Evolutionary conservation across 805 yeast species (phyloP).

Genomic region (Candida xyloterini): DNA sequence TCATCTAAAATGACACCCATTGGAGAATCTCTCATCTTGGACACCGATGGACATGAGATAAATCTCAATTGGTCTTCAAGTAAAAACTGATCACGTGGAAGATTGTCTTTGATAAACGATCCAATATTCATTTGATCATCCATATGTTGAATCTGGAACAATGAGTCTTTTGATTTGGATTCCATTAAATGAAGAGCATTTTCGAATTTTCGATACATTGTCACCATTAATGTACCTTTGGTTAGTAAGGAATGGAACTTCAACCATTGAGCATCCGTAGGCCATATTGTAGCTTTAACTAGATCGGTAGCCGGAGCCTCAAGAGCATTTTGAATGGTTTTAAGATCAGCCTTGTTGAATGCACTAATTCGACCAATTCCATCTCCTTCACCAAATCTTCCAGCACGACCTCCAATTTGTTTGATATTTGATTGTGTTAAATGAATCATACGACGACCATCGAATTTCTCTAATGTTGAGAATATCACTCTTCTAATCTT

Average conservation of each 20-base stretch:
- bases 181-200: conserved; percentile 33
- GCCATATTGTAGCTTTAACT: conserved; percentile 70
- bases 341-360: conserved; percentile 41
- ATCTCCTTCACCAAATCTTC: conserved; percentile 53
- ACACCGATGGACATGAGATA: conserved; percentile 38
- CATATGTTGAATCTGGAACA: conserved; percentile 29
- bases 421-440: conserved; percentile 68
- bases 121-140: conserved; percentile 26
- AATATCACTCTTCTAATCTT: conserved; percentile 80
- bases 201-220: conserved; percentile 49
- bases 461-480: conserved; percentile 62
- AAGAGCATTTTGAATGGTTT: conserved; percentile 46
- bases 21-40: conserved; percentile 17
- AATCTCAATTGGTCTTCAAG: conserved; percentile 32
- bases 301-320: conserved; percentile 50
- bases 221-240: conserved; percentile 42
- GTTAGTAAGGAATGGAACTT: conserved; percentile 63
- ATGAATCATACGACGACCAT: conserved; percentile 51
- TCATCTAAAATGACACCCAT: conserved; percentile 35
- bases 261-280: conserved; percentile 69
- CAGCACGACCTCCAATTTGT: conserved; percentile 97
- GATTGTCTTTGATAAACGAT: conserved; percentile 25
- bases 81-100: conserved; percentile 24
- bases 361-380: conserved; percentile 55
- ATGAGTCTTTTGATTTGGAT: conserved; percentile 17